phyloP scores from a whole-genome alignment of 2,329 filamentous ascomycete genomes.

The Fusarium tuaranense region DNA sequence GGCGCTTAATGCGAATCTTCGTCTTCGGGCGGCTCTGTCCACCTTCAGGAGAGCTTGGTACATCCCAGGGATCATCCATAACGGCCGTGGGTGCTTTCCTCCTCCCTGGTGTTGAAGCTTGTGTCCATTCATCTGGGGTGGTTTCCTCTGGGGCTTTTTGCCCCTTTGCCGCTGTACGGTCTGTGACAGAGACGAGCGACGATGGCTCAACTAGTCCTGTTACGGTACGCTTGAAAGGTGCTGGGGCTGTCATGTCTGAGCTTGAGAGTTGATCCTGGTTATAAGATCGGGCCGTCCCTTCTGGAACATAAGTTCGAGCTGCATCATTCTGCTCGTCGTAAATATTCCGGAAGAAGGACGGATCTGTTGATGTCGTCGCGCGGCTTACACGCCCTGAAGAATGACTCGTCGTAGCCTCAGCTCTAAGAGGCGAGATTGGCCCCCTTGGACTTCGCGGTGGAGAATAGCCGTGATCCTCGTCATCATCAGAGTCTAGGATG shows the following conservation, averaged over 20 bases:
- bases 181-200: constrained; percentile 45
- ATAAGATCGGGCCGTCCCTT: constrained; percentile 13
- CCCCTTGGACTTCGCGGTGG: constrained; percentile 25
- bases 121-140: constrained; percentile 45
- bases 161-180: constrained; percentile 35
- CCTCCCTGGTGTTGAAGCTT: constrained; percentile 49
- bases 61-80: constrained; percentile 56
- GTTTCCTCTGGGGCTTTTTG: constrained; percentile 23
- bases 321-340: constrained; percentile 60
- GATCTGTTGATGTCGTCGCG: constrained; percentile 59
- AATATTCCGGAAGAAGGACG: constrained; percentile 59
- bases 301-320: constrained; percentile 36
- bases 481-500: constrained; percentile 57
- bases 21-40: constrained; percentile 15
- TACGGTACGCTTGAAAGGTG: constrained; percentile 44
- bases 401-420: constrained; percentile 17
- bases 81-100: constrained; percentile 37
- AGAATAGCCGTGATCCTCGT: constrained; percentile 47
- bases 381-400: constrained; percentile 44
- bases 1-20: constrained; percentile 32
- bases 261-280: constrained; percentile 31
- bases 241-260: constrained; percentile 43
- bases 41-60: constrained; percentile 57
- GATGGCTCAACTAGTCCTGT: constrained; percentile 43
- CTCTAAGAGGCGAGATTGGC: constrained; percentile 7